phyloP scores from a whole-genome alignment of 2,329 filamentous ascomycete species.

The Capronia coronata region DNA sequence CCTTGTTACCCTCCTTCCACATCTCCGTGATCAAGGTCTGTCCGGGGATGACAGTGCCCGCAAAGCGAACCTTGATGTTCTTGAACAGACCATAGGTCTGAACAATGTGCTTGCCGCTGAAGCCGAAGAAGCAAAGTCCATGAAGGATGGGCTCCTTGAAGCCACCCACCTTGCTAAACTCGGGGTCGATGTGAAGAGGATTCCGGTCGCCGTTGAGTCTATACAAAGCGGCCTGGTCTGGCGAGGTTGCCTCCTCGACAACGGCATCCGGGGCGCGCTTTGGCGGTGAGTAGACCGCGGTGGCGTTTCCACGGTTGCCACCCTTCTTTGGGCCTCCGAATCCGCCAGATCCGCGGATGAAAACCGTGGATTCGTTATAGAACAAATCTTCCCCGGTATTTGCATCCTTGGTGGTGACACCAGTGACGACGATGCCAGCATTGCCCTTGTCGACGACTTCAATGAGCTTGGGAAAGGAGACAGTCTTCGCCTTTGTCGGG shows the following conservation, averaged over 20 bases:
- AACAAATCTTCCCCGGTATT: conserved; percentile 83
- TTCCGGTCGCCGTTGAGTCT: conserved; percentile 91
- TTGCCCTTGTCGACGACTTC: conserved; percentile 96
- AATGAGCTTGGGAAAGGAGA: conserved; percentile 51
- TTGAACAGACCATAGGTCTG: conserved; percentile 74
- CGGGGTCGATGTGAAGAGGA: conserved; percentile 90
- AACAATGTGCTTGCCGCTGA: conserved; percentile 84
- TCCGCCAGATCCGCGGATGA: conserved; percentile 83
- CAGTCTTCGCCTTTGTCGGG: conserved; percentile 47
- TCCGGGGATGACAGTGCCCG: conserved; percentile 66
- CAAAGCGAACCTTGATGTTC: conserved; percentile 90
- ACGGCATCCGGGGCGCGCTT: conserved; percentile 70
- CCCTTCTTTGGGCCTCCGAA: conserved; percentile 80
- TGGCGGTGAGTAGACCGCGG: conserved; percentile 71
- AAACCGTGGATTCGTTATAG: conserved; percentile 93
- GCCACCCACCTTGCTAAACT: conserved; percentile 88
- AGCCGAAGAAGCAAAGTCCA: conserved; percentile 91
- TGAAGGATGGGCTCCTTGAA: conserved; percentile 94
- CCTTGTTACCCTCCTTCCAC: conserved; percentile 77
- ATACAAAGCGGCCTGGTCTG: conserved; percentile 91
- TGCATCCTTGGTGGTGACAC: conserved; percentile 75
- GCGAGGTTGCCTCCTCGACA: conserved; percentile 75
- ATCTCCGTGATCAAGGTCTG: conserved; percentile 87
- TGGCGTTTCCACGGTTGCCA: conserved; percentile 69
- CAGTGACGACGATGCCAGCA: conserved; percentile 74